These are phyloP conservation scores for Sporisorium exsertum DNA, from an alignment of 1,284 basidiomycete genomes.

Conservation along the genomic window DNA sequence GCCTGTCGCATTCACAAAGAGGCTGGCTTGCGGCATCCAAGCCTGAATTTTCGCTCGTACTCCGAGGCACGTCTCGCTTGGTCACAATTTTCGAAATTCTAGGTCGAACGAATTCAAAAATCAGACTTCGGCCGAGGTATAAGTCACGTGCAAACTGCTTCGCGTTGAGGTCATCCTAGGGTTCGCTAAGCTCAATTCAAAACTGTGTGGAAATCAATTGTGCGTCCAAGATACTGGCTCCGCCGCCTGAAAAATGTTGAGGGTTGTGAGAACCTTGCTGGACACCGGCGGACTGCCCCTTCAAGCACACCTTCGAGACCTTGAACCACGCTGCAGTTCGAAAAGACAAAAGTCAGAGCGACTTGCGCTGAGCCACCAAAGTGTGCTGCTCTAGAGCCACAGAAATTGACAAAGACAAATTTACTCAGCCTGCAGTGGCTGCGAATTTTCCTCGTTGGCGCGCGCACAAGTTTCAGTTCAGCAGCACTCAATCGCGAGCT, in stretches of 20 bases:
- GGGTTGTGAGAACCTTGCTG: background rate
- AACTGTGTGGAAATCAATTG: background rate
- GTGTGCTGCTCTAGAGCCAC: conserved; percentile 10
- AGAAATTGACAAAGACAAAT: too few species aligned
- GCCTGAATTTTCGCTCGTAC: background rate
- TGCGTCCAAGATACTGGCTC: background rate
- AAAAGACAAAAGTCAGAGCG: too few species aligned
- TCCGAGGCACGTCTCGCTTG: background rate
- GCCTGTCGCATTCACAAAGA: background rate
- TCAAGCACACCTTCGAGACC: background rate
- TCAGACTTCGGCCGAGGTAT: conserved; percentile 4
- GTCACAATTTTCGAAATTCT: background rate
- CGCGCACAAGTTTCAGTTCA: background rate
- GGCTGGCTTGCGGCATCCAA: conserved; percentile 33
- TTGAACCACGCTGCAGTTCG: conserved; percentile 3
- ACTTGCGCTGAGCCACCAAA: conserved; percentile 2
- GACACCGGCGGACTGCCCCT: background rate
- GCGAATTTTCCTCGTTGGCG: background rate
- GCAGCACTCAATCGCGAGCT: background rate
- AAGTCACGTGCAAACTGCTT: conserved; percentile 1
- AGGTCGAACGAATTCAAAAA: background rate
- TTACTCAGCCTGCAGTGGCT: conserved; percentile 10
- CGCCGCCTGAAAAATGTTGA: background rate
- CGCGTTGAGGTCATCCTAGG: too few species aligned
- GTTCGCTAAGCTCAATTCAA: conserved; percentile 4